Percentiles rank a stretch among this genome's conserved stretches.
Evolutionary conservation across 1,139 yeast species (phyloP).

Genomic region (Yamadazyma sp.): DNA sequence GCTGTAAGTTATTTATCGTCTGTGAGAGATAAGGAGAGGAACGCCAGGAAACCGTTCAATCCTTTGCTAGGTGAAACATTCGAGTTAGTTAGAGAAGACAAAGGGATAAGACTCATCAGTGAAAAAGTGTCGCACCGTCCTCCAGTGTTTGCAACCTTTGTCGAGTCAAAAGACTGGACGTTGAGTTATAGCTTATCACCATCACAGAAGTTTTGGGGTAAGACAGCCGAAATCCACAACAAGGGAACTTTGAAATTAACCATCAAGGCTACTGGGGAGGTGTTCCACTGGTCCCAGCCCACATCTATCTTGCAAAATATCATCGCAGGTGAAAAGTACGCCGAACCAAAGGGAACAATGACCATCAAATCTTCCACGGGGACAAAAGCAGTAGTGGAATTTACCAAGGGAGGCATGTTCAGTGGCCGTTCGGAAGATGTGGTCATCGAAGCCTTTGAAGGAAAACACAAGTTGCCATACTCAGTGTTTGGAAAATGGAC

Average conservation of each 20-base stretch:
- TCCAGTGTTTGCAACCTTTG: conserved; percentile 75
- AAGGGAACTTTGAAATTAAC: conserved; percentile 65
- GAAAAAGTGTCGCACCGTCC: conserved; percentile 87
- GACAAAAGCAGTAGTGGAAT: conserved; percentile 65
- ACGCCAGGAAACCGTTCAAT: conserved; percentile 85
- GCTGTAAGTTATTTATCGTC: conserved; percentile 75
- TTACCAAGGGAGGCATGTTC: conserved; percentile 73
- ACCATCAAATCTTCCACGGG: conserved; percentile 71
- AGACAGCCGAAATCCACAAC: conserved; percentile 79
- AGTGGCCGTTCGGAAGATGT: conserved; percentile 87
- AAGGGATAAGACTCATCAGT: conserved; percentile 64
- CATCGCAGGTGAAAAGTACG: conserved; percentile 91
- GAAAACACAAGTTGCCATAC: conserved; percentile 35
- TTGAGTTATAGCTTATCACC: conserved; percentile 75
- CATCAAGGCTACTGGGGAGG: conserved; percentile 63
- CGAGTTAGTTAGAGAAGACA: conserved; percentile 79
- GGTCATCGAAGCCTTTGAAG: conserved; percentile 51
- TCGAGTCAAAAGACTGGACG: conserved; percentile 76
- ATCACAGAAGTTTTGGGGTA: conserved; percentile 93
- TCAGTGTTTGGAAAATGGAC: conserved; percentile 79
- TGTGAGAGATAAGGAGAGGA: conserved; percentile 71
- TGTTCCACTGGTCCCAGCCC: conserved; percentile 80
- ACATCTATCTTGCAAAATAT: conserved; percentile 79
- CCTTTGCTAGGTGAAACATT: conserved; percentile 87
- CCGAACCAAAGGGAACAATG: conserved; percentile 80